These are phyloP conservation scores for Didymella pomorum DNA, from an alignment of 2,329 filamentous ascomycete species.

Conservation along the genomic window DNA sequence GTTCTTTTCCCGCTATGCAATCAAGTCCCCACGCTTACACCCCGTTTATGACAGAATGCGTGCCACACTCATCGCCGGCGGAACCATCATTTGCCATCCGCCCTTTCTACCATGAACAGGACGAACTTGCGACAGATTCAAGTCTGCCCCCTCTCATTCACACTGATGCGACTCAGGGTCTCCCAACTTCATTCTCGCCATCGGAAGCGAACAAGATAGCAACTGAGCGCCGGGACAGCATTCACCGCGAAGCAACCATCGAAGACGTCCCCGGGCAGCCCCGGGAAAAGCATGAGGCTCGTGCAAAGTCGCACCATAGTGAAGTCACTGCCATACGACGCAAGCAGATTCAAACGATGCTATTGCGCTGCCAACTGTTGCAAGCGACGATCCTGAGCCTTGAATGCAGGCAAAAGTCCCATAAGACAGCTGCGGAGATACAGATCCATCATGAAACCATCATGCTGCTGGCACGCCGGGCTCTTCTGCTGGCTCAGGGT, in stretches of 20 bases:
- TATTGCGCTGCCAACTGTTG: constrained; percentile 28
- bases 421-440: not conserved
- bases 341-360: constrained; percentile 16
- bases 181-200: not conserved
- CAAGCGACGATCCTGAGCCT: constrained; percentile 11
- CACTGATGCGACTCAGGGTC: not conserved
- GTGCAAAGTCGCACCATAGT: not conserved
- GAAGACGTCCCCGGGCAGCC: not conserved
- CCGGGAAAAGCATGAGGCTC: not conserved
- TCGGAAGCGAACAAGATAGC: not conserved
- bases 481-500: constrained; percentile 18
- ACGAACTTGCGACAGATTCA: not conserved
- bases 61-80: not conserved
- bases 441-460: not conserved
- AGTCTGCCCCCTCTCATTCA: not conserved
- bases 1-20: not conserved
- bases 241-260: not conserved
- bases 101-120: constrained; percentile 2
- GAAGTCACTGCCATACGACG: constrained; percentile 1
- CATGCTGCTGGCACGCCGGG: constrained; percentile 21
- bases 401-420: constrained; percentile 3
- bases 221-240: not conserved
- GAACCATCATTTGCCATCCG: constrained; percentile 16
- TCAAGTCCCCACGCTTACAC: not conserved
- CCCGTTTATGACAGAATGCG: not conserved